Conservation (phyloP, 805 yeast species). For the Ogataea corticis region DNA sequence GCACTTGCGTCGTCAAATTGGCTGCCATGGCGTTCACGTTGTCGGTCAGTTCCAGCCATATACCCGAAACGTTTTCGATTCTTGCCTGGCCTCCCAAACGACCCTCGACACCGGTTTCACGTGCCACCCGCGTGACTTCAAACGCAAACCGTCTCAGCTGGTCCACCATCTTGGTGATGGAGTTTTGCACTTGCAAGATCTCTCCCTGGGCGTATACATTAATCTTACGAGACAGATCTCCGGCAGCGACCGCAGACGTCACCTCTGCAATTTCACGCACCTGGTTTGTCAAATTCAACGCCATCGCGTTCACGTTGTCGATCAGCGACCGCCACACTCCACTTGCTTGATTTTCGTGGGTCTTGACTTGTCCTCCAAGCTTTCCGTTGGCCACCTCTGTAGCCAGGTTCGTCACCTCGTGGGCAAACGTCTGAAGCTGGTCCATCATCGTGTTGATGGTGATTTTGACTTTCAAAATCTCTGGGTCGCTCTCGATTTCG, state of each 20-base stretch:
- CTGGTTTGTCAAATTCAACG: constrained; percentile 80
- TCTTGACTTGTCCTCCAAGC: constrained; percentile 85
- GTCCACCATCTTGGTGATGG: constrained; percentile 87
- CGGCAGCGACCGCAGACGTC: constrained; percentile 84
- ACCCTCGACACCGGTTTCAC: constrained; percentile 90
- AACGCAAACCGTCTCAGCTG: constrained; percentile 80
- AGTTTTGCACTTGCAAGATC: constrained; percentile 79
- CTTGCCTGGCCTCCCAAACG: constrained; percentile 86
- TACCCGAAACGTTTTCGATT: constrained; percentile 77
- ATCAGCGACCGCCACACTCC: constrained; percentile 88
- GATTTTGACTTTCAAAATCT: constrained; percentile 73
- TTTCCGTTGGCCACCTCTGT: constrained; percentile 91
- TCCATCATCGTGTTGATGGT: constrained; percentile 90
- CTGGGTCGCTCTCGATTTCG: constrained; percentile 72
- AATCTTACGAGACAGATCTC: constrained; percentile 79
- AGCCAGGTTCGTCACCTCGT: constrained; percentile 81
- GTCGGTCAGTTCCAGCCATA: constrained; percentile 85
- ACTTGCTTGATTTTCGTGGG: constrained; percentile 63
- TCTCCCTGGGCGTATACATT: constrained; percentile 93
- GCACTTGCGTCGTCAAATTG: constrained; percentile 82
- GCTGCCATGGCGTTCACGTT: constrained; percentile 90
- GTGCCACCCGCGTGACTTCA: constrained; percentile 83
- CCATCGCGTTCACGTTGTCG: constrained; percentile 87
- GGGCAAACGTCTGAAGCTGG: constrained; percentile 77
- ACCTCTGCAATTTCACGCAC: constrained; percentile 89